Conservation (phyloP, 345 rosid genomes). For the Pugionium dolabratum region DNA sequence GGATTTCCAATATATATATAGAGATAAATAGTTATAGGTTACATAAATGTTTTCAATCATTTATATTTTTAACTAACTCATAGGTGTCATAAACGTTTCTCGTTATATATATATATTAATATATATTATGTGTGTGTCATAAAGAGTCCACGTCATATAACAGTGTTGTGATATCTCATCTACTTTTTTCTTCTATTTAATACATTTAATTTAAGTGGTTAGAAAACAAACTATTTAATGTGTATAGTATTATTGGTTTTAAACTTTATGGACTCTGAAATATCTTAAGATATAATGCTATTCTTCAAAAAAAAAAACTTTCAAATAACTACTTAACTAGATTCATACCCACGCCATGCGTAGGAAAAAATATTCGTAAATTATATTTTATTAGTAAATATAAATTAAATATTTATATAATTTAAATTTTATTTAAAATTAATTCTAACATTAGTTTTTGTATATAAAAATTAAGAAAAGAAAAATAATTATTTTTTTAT, state of each 20-base stretch:
- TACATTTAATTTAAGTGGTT: background rate
- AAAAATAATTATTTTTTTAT: too few relatives aligned
- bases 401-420: too few relatives aligned
- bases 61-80: background rate
- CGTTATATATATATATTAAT: too few relatives aligned
- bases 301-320: background rate
- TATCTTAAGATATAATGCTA: background rate
- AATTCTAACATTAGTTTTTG: too few relatives aligned
- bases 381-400: too few relatives aligned
- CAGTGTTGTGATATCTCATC: conserved; percentile 14
- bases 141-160: conserved; percentile 25
- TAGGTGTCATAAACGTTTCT: background rate
- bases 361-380: too few relatives aligned
- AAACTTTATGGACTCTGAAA: background rate
- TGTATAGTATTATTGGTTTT: background rate
- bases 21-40: background rate
- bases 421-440: too few relatives aligned
- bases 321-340: background rate
- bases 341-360: too few relatives aligned
- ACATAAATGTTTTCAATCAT: too few relatives aligned
- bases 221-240: background rate
- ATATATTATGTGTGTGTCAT: background rate
- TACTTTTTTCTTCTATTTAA: conserved; percentile 21
- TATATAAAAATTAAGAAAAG: too few relatives aligned
- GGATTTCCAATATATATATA: background rate